phyloP scores from a whole-genome alignment of 345 rosid genomes.

The Aquilaria malaccensis region DNA sequence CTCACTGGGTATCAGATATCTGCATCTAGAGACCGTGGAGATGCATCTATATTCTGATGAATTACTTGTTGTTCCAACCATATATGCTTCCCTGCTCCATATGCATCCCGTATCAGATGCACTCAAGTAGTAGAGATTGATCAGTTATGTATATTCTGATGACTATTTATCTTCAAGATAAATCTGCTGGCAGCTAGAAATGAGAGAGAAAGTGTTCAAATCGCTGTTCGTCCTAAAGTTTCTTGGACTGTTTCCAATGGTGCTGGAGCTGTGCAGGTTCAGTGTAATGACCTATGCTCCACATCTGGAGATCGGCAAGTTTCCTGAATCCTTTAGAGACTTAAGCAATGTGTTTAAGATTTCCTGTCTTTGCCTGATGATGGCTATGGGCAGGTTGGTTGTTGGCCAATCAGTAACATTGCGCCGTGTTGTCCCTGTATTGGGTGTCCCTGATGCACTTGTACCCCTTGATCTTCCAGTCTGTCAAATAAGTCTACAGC shows the following conservation, averaged over 20 bases:
- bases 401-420: conserved; percentile 68
- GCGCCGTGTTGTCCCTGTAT: conserved; percentile 64
- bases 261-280: conserved; percentile 84
- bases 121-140: too few relatives aligned
- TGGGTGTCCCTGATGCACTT: conserved; percentile 97
- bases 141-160: conserved; percentile 10
- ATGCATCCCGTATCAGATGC: too few relatives aligned
- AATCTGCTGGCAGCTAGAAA: conserved; percentile 95
- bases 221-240: conserved; percentile 87
- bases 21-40: too few relatives aligned
- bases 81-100: too few relatives aligned
- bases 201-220: conserved; percentile 93
- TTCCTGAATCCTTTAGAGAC: conserved; percentile 17
- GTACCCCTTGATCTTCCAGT: conserved; percentile 82
- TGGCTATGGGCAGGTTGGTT: conserved; percentile 47
- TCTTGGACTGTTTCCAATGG: conserved; percentile 64
- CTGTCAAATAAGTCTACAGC: conserved; percentile 62
- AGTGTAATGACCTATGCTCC: conserved; percentile 77
- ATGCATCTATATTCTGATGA: too few relatives aligned
- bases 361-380: conserved; percentile 6
- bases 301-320: conserved; percentile 78
- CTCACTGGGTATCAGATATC: neutral
- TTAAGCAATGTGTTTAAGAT: conserved; percentile 5
- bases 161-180: conserved; percentile 39
- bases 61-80: too few relatives aligned